Conservation (phyloP, 2,329 filamentous ascomycete species). For the Fusarium vanettenii region DNA sequence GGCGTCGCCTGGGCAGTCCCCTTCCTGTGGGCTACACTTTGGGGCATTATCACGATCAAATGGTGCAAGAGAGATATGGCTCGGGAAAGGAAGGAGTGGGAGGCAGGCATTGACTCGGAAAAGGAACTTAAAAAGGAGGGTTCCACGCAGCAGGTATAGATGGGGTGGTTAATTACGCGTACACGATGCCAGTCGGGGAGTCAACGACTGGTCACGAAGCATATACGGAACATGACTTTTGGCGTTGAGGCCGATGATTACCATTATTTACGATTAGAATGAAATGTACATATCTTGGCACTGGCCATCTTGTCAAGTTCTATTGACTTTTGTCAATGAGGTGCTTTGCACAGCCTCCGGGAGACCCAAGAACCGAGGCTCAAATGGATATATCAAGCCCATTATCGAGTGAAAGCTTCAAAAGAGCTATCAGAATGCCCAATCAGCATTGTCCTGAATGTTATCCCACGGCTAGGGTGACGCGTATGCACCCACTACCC, state of each 20-base stretch:
- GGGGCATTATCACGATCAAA: constrained; percentile 49
- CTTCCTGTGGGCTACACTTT: constrained; percentile 51
- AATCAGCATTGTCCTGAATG: neutral
- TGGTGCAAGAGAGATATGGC: constrained; percentile 54
- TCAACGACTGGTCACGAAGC: constrained; percentile 17
- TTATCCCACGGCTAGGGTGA: neutral
- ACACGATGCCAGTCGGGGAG: neutral
- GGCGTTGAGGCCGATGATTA: constrained; percentile 15
- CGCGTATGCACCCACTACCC: neutral
- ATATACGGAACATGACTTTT: constrained; percentile 9
- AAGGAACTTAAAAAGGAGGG: constrained; percentile 31
- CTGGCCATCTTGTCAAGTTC: neutral
- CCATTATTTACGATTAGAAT: constrained; percentile 15
- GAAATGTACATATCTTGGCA: constrained; percentile 2
- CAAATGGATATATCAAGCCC: neutral
- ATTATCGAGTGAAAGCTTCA: neutral
- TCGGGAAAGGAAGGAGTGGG: constrained; percentile 52
- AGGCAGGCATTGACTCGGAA: constrained; percentile 42
- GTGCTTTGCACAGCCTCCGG: neutral
- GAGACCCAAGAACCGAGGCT: neutral
- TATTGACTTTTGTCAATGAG: neutral
- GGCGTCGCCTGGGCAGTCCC: constrained; percentile 55
- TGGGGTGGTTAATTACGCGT: neutral
- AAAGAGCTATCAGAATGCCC: neutral
- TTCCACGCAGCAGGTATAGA: constrained; percentile 17